phyloP scores from a whole-genome alignment of 139 green algal genomes.

The Chlorokybus atmophyticus region DNA sequence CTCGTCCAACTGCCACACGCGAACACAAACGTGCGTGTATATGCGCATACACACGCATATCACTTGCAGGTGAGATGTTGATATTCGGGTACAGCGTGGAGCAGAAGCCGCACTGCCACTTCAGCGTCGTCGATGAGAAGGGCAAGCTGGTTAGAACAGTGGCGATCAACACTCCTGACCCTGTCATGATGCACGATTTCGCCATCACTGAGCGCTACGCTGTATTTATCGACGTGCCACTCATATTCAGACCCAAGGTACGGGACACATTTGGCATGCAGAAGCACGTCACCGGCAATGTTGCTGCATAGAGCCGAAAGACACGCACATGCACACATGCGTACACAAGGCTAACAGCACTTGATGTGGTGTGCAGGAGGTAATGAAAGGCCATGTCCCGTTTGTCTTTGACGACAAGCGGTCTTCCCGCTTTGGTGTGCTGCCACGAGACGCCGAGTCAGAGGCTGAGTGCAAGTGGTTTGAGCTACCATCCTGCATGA shows the following conservation, averaged over 20 bases:
- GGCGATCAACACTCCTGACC: constrained; percentile 8
- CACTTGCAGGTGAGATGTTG: constrained; percentile 16
- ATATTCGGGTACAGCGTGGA: constrained; percentile 17
- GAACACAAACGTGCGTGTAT: too few species aligned
- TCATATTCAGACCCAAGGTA: constrained; percentile 16
- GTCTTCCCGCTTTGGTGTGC: constrained; percentile 10
- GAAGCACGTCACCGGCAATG: too few species aligned
- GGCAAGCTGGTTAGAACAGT: constrained; percentile 1
- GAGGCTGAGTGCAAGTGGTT: constrained; percentile 25
- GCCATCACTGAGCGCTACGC: constrained; percentile 30
- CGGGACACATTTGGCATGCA: too few species aligned
- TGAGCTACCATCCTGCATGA: constrained; percentile 15
- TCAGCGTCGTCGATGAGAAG: constrained; percentile 9
- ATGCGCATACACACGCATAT: too few species aligned
- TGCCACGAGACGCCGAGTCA: constrained; percentile 6
- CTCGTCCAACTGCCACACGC: too few species aligned
- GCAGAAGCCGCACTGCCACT: constrained; percentile 7
- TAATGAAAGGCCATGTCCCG: constrained; percentile 3
- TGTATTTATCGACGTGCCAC: constrained; percentile 24
- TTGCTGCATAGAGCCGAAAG: neutral
- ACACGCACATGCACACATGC: neutral
- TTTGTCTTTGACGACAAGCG: constrained; percentile 11
- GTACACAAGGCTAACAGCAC: too few species aligned
- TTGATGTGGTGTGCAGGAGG: too few species aligned
- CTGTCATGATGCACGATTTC: constrained; percentile 34